Base-by-base conservation (phyloP, 257 asterid species). In the Ajuga chamaepitys region DNA sequence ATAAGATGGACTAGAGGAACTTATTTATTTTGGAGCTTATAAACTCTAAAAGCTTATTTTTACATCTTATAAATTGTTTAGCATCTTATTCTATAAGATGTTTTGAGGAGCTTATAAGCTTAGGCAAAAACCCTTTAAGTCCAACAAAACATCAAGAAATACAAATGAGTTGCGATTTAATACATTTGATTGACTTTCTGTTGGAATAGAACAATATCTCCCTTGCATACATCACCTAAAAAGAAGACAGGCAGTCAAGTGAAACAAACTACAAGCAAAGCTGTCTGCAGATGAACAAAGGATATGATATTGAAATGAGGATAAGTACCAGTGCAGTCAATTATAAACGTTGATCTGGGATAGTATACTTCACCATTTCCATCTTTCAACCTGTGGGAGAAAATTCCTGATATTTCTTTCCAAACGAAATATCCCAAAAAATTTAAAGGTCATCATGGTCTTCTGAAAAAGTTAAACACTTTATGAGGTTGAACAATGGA, bases 171-270 rank as follows among this genome's bases (percentile, higher is more conserved):
- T 41, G 10, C 8, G 6, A 51, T 67, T 3, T 38, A 25, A 66
- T 82, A 82, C 90, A 24, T 86, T 34, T 75, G 67, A 58, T 81
- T 66, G 32, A 86, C 88, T 81, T 79, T 88, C 77, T 88, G 96
- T 54, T 62, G 76, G 82, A 86, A 88, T 74, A 88, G 73, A 59
- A 84, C 96, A 44, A 84, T 82, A 68, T 88, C 96, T 64, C 95
- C 96, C 81, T 67, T 80, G 76, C 96, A 88, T 16, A 84, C 95
- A 64, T 88, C 96, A 71, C 95, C 96, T 88, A 78, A 56, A 70
- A 40, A 65, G 63, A 76, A 66, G 44, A 70, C 20, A 56, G 22
- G 47, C 71, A 66, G 38, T 14, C 64, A 67, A 65, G 17, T 16
- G 58, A 40, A 8, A 52, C 50, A 24, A 61, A 56, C n/a, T 34